Evolutionary conservation across 2,329 filamentous ascomycete species (phyloP), one percentile per base, ranked within the genome.

Genomic region (Trichoderma atrobrunneum): DNA sequence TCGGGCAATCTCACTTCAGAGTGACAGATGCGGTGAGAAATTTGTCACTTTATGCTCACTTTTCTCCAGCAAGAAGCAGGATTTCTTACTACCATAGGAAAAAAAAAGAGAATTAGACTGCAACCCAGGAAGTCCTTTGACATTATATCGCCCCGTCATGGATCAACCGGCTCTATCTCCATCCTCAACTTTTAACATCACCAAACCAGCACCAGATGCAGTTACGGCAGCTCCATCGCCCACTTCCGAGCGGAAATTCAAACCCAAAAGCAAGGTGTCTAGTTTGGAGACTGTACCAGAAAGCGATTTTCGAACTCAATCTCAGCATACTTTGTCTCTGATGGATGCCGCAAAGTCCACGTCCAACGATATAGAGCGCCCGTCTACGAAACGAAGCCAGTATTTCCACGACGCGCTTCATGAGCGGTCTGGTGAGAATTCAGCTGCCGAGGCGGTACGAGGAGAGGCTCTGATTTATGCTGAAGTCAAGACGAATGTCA

Each of bases 391-490:
- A 54, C 73, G 74, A n/a, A 76, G 76, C 63, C 70, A 76, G 34
- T 86, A 84, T 68, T 87, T 85, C 71, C 85, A 87, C 64, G 82
- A 82, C 65, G 80, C 82, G 3, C 18, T 86, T 87, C 73, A 79
- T 80, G 32, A 75, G 7, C 39, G 67, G 30, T 62, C 66, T 16
- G 70, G 73, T 6, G 24, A 78, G 81, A 21, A 83, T 43, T 12
- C 59, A 3, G 43, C 51, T 8, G 60, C 81, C 73, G 85, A 86
- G 65, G 84, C 84, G n/a, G 79, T 89, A 14, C 82, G 82, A 7
- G 84, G 85, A 71, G 86, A 89, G 74, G 87, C 88, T 1, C 83
- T 90, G 39, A 86, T 93, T 59, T 82, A 91, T 74, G 88, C 87
- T 30, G 91, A 80, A 60, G 72, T 80, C n/a, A 79, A 76, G 68